Percentiles rank a stretch among this genome's conserved stretches.
Evolutionary conservation across 768 basidiomycete species (phyloP).

Genomic region (Suillus bovinus): DNA sequence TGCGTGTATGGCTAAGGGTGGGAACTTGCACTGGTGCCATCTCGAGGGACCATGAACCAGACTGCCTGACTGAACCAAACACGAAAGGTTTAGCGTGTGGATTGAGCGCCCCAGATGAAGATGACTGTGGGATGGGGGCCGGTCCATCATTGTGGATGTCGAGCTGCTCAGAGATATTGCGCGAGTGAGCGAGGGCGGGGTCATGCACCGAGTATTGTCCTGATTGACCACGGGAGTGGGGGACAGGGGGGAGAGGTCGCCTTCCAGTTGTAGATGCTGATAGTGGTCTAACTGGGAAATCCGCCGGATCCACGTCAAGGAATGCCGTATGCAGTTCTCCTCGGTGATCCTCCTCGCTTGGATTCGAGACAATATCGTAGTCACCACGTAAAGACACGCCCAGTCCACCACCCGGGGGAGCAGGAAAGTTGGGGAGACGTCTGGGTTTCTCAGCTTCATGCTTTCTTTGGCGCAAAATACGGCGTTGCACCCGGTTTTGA

Average conservation of each 20-base stretch:
- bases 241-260: conserved; percentile 58
- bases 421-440: conserved; percentile 77
- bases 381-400: conserved; percentile 43
- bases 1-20: conserved; percentile 34
- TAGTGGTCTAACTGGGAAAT: conserved; percentile 47
- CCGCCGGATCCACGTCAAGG: conserved; percentile 41
- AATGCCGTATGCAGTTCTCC: conserved; percentile 41
- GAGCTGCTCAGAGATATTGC: conserved; percentile 44
- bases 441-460: conserved; percentile 64
- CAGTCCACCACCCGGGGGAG: conserved; percentile 59
- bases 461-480: conserved; percentile 48
- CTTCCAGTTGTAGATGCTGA: conserved; percentile 43
- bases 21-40: conserved; percentile 40
- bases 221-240: conserved; percentile 67
- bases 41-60: conserved; percentile 36
- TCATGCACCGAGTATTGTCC: conserved; percentile 62
- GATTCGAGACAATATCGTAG: conserved; percentile 82
- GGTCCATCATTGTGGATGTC: conserved; percentile 25
- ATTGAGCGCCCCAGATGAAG: conserved; percentile 49
- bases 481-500: conserved; percentile 62
- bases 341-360: conserved; percentile 69
- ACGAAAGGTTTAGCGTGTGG: conserved; percentile 85
- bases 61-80: conserved; percentile 52
- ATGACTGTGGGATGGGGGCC: conserved; percentile 17
- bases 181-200: conserved; percentile 65